Evolutionary conservation across 2,329 filamentous ascomycete species (phyloP).

Genomic region (Cladosporium oxysporum): DNA sequence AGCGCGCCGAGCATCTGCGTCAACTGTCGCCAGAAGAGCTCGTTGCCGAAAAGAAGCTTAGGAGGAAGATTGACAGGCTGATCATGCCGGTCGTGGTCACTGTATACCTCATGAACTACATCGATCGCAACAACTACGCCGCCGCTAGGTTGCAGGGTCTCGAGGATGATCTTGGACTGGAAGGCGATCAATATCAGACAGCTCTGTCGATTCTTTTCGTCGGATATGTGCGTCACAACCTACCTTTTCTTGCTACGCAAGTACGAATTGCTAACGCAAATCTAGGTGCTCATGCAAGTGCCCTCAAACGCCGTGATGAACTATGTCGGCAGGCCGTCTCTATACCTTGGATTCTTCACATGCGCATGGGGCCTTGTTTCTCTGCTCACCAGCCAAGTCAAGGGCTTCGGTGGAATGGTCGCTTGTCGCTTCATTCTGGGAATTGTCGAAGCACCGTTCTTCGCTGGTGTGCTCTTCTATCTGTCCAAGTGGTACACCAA

Average conservation of each 20-base stretch:
- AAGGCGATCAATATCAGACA: slow-evolving; percentile 45
- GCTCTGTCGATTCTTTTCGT: slow-evolving; percentile 48
- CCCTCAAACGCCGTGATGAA: slow-evolving; percentile 42
- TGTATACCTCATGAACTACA: slow-evolving; percentile 50
- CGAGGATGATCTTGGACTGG: slow-evolving; percentile 60
- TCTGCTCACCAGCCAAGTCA: slow-evolving; percentile 36
- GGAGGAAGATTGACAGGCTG: slow-evolving; percentile 69
- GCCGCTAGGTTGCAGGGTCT: slow-evolving; percentile 66
- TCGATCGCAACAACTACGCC: slow-evolving; percentile 60
- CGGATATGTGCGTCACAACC: slow-evolving; percentile 31
- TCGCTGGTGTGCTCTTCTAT: slow-evolving; percentile 51
- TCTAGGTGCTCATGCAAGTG: slow-evolving; percentile 36
- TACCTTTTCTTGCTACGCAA: neutral
- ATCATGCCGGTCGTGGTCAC: slow-evolving; percentile 70
- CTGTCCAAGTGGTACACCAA: slow-evolving; percentile 55
- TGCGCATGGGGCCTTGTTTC: slow-evolving; percentile 40
- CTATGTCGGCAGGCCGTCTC: slow-evolving; percentile 36
- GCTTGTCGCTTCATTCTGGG: slow-evolving; percentile 43
- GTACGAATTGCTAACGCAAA: neutral
- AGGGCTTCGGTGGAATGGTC: slow-evolving; percentile 40
- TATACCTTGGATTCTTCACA: slow-evolving; percentile 38
- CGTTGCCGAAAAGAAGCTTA: slow-evolving; percentile 56
- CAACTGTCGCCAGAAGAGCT: slow-evolving; percentile 36
- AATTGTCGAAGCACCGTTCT: slow-evolving; percentile 48
- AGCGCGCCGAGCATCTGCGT: slow-evolving; percentile 28